These are phyloP conservation scores for Lolium rigidum DNA, from an alignment of 176 grass and related monocot genomes.

Conservation along the genomic window DNA sequence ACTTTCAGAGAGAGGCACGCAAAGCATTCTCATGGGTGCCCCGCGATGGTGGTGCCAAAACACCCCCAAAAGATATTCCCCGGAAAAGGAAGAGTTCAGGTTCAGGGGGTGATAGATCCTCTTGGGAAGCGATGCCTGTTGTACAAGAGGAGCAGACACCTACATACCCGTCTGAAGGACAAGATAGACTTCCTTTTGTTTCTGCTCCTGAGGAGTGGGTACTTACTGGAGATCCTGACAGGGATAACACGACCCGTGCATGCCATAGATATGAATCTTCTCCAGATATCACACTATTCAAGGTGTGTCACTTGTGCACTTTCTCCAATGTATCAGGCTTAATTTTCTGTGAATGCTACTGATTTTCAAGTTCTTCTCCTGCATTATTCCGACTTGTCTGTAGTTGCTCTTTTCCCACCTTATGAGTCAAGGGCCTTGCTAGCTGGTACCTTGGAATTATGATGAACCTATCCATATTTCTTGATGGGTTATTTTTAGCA, in stretches of 20 bases:
- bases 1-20: slow-evolving; percentile 87
- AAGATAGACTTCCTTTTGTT: slow-evolving; percentile 81
- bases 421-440: slow-evolving; percentile 28
- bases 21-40: slow-evolving; percentile 93
- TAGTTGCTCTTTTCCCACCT: slow-evolving; percentile 5
- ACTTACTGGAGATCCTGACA: slow-evolving; percentile 78
- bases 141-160: slow-evolving; percentile 63
- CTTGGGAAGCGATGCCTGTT: slow-evolving; percentile 63
- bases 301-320: slow-evolving; percentile 56
- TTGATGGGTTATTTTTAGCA: slow-evolving; percentile 8
- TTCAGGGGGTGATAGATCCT: slow-evolving; percentile 65
- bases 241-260: slow-evolving; percentile 69
- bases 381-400: slow-evolving; percentile 23
- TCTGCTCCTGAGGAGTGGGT: slow-evolving; percentile 93
- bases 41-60: slow-evolving; percentile 66
- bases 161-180: slow-evolving; percentile 67
- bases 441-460: slow-evolving; percentile 20
- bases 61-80: slow-evolving; percentile 59
- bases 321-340: slow-evolving; percentile 26
- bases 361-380: slow-evolving; percentile 11
- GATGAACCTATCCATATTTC: not conserved
- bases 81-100: slow-evolving; percentile 91
- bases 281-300: slow-evolving; percentile 96
- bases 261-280: slow-evolving; percentile 92
- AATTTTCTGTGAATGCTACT: slow-evolving; percentile 21